phyloP scores from a whole-genome alignment of 805 yeast species.

The Lipomyces starkeyi region DNA sequence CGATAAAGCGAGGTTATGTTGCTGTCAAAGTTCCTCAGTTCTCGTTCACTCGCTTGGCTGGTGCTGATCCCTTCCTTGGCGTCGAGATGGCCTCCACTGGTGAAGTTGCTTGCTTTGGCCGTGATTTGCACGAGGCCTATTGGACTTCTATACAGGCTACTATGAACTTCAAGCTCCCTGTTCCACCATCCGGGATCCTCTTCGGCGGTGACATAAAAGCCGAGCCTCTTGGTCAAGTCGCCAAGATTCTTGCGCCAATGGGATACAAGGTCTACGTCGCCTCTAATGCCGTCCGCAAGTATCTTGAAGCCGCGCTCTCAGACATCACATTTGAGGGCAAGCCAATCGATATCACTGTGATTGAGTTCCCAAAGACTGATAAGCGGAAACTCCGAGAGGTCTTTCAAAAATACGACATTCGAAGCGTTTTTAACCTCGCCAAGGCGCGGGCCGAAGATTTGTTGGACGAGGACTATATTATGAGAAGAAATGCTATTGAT shows the following conservation, averaged over 20 bases:
- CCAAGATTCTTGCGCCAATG: slow-evolving; percentile 66
- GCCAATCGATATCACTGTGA: slow-evolving; percentile 59
- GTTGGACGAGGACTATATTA: slow-evolving; percentile 88
- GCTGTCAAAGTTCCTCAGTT: slow-evolving; percentile 99
- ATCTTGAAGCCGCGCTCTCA: slow-evolving; percentile 60
- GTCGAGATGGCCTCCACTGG: slow-evolving; percentile 99
- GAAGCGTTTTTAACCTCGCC: slow-evolving; percentile 91
- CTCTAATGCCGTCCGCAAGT: slow-evolving; percentile 69
- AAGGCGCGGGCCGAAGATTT: slow-evolving; percentile 83
- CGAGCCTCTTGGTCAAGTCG: slow-evolving; percentile 75
- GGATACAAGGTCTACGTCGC: slow-evolving; percentile 87
- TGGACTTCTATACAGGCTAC: slow-evolving; percentile 97
- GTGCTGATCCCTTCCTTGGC: slow-evolving; percentile 98
- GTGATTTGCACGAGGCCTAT: slow-evolving; percentile 84
- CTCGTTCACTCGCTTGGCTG: slow-evolving; percentile 97
- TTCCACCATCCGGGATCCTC: slow-evolving; percentile 85
- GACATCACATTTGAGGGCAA: slow-evolving; percentile 46
- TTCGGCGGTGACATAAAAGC: slow-evolving; percentile 91
- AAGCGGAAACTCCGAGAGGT: slow-evolving; percentile 92
- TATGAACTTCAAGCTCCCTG: slow-evolving; percentile 94
- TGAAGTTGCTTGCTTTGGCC: slow-evolving; percentile 97
- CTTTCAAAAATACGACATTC: slow-evolving; percentile 83
- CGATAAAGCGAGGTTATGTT: slow-evolving; percentile 70
- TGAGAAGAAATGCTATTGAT: slow-evolving; percentile 99
- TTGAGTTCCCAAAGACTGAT: slow-evolving; percentile 91